Conservation (phyloP, 1,139 yeast genomes). For the Yamadazyma dushanensis region DNA sequence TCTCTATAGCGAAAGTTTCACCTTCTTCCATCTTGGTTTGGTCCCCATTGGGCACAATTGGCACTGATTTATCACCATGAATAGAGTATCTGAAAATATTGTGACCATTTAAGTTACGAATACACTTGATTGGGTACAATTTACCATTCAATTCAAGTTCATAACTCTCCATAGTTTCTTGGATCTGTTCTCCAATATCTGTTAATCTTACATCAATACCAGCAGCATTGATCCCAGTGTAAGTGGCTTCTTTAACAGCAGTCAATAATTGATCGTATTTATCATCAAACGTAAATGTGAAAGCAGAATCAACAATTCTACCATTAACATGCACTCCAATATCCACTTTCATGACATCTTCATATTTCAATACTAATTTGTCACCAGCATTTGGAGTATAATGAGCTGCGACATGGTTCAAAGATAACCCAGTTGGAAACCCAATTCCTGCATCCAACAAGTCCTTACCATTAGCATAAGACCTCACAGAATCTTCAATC, state of each 20-base stretch:
- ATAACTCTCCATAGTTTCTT: constrained; percentile 96
- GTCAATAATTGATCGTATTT: constrained; percentile 75
- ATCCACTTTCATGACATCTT: constrained; percentile 96
- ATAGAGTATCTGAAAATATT: constrained; percentile 79
- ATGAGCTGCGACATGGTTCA: constrained; percentile 96
- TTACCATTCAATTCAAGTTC: constrained; percentile 91
- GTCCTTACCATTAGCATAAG: constrained; percentile 66
- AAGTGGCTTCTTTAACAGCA: constrained; percentile 91
- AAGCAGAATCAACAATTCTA: constrained; percentile 92
- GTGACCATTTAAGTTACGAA: constrained; percentile 93
- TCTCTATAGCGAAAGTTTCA: constrained; percentile 96
- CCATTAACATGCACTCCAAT: constrained; percentile 98
- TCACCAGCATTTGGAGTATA: constrained; percentile 97
- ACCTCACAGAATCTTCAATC: constrained; percentile 82
- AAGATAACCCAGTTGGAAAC: constrained; percentile 93
- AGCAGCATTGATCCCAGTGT: constrained; percentile 88
- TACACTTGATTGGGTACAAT: constrained; percentile 80
- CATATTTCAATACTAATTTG: constrained; percentile 71
- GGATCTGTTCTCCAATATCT: constrained; percentile 94
- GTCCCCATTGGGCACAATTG: constrained; percentile 91
- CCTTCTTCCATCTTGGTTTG: constrained; percentile 98
- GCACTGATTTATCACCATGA: constrained; percentile 95
- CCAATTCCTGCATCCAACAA: constrained; percentile 83
- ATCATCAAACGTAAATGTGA: constrained; percentile 85
- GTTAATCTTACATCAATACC: constrained; percentile 95